These are phyloP conservation scores for Neocucurbitaria cava DNA, from an alignment of 2,329 filamentous ascomycete species.

Conservation along the genomic window DNA sequence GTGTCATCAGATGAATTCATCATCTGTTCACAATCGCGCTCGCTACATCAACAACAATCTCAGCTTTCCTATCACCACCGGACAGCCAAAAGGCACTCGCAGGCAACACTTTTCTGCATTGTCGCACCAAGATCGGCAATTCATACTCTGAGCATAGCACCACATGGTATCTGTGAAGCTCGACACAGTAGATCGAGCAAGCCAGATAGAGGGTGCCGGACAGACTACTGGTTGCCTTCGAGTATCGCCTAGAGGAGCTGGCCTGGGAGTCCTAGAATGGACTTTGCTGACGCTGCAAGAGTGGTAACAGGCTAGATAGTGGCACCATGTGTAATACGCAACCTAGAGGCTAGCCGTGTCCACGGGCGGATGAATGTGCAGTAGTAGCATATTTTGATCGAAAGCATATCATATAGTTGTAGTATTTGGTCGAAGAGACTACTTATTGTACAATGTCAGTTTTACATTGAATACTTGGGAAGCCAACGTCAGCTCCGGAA, in stretches of 20 bases:
- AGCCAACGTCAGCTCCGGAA: background rate
- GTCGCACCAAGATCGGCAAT: too few species aligned
- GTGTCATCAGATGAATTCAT: too few species aligned
- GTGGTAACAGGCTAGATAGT: background rate
- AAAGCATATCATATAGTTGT: background rate
- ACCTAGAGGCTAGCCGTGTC: background rate
- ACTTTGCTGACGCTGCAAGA: too few species aligned
- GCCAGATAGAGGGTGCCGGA: background rate
- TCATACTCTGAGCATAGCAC: too few species aligned
- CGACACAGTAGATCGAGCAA: background rate
- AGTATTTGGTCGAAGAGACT: background rate
- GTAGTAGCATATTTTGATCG: background rate
- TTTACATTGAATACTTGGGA: background rate
- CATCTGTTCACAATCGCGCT: too few species aligned
- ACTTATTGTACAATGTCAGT: slow-evolving; percentile 15
- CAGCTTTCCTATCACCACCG: too few species aligned
- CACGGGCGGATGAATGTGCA: background rate
- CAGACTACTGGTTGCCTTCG: too few species aligned
- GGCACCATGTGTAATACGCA: background rate
- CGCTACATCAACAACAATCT: too few species aligned
- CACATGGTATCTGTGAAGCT: background rate
- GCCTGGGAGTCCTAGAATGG: too few species aligned
- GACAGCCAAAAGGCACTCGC: too few species aligned
- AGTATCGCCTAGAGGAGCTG: too few species aligned
- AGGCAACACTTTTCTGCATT: too few species aligned